Percentiles rank a stretch among this genome's conserved stretches.
phyloP scores from a whole-genome alignment of 371 early-diverging fungal genomes.

The Rhizomucor miehei region DNA sequence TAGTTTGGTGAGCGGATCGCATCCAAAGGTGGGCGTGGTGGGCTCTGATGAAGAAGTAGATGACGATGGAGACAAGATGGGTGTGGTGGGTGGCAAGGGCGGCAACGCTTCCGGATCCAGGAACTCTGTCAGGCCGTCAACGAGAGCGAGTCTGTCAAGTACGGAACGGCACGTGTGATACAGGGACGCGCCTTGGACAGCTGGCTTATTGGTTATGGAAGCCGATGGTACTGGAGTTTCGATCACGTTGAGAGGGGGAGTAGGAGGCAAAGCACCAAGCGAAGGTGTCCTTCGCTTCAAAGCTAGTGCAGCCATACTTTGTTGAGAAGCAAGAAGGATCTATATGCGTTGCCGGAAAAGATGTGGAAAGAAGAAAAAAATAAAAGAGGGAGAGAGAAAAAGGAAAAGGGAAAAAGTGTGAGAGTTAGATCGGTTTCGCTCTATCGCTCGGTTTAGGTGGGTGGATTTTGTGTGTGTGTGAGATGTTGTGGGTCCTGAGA shows the following conservation, averaged over 20 bases:
- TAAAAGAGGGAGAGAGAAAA: constrained; percentile 8
- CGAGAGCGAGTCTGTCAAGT: constrained; percentile 53
- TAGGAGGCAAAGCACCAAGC: constrained; percentile 20
- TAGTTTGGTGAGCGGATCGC: constrained; percentile 83
- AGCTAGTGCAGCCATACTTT: constrained; percentile 29
- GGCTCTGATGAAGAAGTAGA: constrained; percentile 16
- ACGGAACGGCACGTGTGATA: constrained; percentile 66
- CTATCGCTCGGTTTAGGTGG: too few species aligned
- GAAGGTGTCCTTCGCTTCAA: constrained; percentile 38
- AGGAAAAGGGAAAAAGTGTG: neutral
- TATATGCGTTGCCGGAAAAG: constrained; percentile 9
- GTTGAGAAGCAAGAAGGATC: too few species aligned
- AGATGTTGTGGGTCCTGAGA: too few species aligned
- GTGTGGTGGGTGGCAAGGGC: constrained; percentile 7
- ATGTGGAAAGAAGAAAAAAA: constrained; percentile 9
- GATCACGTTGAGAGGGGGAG: constrained; percentile 12
- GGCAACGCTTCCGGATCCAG: constrained; percentile 35
- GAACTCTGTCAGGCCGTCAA: constrained; percentile 61
- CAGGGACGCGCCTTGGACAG: constrained; percentile 44
- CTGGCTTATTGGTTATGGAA: constrained; percentile 16
- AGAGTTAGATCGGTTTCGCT: too few species aligned
- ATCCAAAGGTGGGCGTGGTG: constrained; percentile 32
- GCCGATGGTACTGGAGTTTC: constrained; percentile 22
- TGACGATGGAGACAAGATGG: constrained; percentile 12
- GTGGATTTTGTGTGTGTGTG: too few species aligned